Evolutionary conservation across 1,284 basidiomycete genomes (phyloP), one percentile per base, ranked within the genome.

Genomic region (Marasmius fiardii): DNA sequence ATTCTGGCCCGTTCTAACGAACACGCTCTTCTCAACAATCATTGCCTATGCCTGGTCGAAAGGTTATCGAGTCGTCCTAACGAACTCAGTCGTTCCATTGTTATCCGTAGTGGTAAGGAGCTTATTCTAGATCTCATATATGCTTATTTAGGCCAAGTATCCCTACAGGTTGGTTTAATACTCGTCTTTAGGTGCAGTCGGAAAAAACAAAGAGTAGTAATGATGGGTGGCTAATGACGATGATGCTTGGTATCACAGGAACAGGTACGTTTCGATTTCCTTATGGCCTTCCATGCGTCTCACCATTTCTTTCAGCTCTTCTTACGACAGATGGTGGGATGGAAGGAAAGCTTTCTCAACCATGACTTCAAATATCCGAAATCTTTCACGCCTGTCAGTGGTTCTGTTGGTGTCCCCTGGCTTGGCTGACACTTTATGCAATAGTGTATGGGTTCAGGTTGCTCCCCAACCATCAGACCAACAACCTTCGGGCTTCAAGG

Each of bases 91-190:
- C 61, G 84, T 94, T 4, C 93, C 93, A 1, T 73, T 96, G 47
- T 77, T 96, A 23, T 92, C 91, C 6, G 91, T 97, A 14, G 94
- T 96, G 60, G 94, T 95, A 59, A 76, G 91, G 71, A 53, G 61
- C 67, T 51, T n/a, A 56, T 53, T 47, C 47, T n/a, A n/a, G n/a
- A n/a, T n/a, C n/a, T 53, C 58, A 52, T 52, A 59, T 12, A 28
- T 28, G 3, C 10, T 31, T 31, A 31, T 31, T 31, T 4, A 31
- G 28, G 4, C 28, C 10, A 10, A 31, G 10, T 10, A 34, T 51
- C 43, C 47, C 59, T 49, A 26, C 53, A 5, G 20, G 37, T 33
- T 56, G 51, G 52, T 34, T 12, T 45, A 51, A 21, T 28, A 20
- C 39, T 92, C 41, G 90, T 92, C 8, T 92, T 91, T 68, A 81